Percentiles rank a stretch among this genome's conserved stretches.
These are phyloP conservation scores for Clonostachys byssicola DNA, from an alignment of 2,329 filamentous ascomycete genomes.

Conservation along the genomic window DNA sequence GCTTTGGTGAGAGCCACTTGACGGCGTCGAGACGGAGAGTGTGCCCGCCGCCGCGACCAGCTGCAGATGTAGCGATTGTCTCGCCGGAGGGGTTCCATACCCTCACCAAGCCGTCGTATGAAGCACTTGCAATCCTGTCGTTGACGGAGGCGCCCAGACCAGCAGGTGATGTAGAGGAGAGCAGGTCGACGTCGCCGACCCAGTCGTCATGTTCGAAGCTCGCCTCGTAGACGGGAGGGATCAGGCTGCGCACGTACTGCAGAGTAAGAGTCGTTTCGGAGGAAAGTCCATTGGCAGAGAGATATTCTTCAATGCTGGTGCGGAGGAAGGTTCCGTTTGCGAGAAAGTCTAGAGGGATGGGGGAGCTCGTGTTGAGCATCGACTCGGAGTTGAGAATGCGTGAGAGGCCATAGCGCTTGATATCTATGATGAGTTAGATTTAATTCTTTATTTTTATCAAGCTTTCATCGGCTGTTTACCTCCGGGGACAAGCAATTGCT, in stretches of 20 bases:
- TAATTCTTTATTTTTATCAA: slow-evolving; percentile 3
- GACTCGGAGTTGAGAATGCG: slow-evolving; percentile 68
- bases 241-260: slow-evolving; percentile 88
- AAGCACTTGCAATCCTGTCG: slow-evolving; percentile 76
- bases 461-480: slow-evolving; percentile 26
- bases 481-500: slow-evolving; percentile 58
- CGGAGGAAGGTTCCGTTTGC: slow-evolving; percentile 90
- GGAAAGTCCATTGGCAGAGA: slow-evolving; percentile 80
- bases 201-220: slow-evolving; percentile 98
- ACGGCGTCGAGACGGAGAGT: slow-evolving; percentile 75
- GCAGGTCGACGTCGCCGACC: slow-evolving; percentile 82
- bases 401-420: slow-evolving; percentile 67
- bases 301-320: slow-evolving; percentile 85
- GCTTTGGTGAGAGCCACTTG: slow-evolving; percentile 73
- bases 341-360: slow-evolving; percentile 88
- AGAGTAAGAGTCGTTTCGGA: slow-evolving; percentile 82
- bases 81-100: slow-evolving; percentile 91
- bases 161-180: slow-evolving; percentile 63
- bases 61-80: slow-evolving; percentile 71
- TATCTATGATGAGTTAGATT: slow-evolving; percentile 36
- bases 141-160: slow-evolving; percentile 32
- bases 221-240: slow-evolving; percentile 84
- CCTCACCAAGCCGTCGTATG: slow-evolving; percentile 84
- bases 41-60: slow-evolving; percentile 66
- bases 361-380: slow-evolving; percentile 60